Evolutionary conservation across 2,329 filamentous ascomycete genomes (phyloP), one percentile per base, ranked within the genome.

Genomic region (Spiromastix sp.): DNA sequence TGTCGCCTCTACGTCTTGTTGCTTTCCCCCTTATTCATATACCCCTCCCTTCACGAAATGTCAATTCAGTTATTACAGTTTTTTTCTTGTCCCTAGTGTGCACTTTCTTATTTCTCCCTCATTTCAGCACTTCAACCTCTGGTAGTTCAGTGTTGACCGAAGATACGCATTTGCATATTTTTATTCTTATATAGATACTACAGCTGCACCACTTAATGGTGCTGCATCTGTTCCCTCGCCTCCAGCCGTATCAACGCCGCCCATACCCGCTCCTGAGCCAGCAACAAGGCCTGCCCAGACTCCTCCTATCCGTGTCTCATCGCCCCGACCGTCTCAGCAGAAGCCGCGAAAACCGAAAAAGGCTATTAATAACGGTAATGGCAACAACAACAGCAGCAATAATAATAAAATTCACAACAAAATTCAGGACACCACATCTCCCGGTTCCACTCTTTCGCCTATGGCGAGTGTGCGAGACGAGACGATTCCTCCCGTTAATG

Each of bases 401-500:
- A 46, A n/a, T n/a, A n/a, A n/a, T n/a, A n/a, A n/a, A n/a, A n/a
- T n/a, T n/a, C n/a, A n/a, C n/a, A n/a, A n/a, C n/a, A n/a, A n/a
- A n/a, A n/a, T n/a, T n/a, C n/a, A 42, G 11, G 47, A 50, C 12
- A 30, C 49, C 9, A 52, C 49, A 33, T 55, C 54, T 22, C 38
- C 47, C 13, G 34, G n/a, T n/a, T n/a, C n/a, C n/a, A n/a, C n/a
- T n/a, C n/a, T n/a, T n/a, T n/a, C n/a, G n/a, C n/a, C n/a, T n/a
- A n/a, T n/a, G n/a, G n/a, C n/a, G 3, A 78, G 74, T 19, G 70
- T 84, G 49, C 71, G 93, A 18, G 85, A 89, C 47, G 81, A 79
- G 36, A 79, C 79, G 1, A 85, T 96, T 1, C 91, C 91, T 5
- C 89, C 91, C 1, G 96, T 98, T 63, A 96, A 93, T 48, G 87